These are phyloP conservation scores for Fomitopsis palustris DNA, from an alignment of 1,284 basidiomycete species.

Conservation along the genomic window DNA sequence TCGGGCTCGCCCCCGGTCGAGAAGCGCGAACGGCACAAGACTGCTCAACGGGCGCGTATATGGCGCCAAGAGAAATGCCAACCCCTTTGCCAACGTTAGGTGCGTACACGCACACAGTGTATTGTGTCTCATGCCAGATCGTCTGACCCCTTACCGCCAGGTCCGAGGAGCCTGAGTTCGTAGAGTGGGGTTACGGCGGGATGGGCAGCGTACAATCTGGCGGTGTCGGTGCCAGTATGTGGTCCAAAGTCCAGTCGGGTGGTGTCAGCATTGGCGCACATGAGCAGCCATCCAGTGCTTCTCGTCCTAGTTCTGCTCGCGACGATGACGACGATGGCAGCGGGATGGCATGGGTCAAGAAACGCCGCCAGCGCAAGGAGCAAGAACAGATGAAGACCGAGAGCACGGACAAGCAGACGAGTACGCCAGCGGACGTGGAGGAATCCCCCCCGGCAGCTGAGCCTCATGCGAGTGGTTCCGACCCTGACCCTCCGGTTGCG, in stretches of 20 bases:
- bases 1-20: constrained; percentile 11
- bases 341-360: constrained; percentile 12
- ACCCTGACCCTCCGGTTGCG: background rate
- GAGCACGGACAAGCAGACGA: constrained; percentile 7
- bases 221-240: constrained; percentile 15
- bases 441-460: constrained; percentile 3
- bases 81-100: constrained; percentile 35
- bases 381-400: constrained; percentile 6
- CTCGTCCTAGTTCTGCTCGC: constrained; percentile 1
- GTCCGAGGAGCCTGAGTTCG: constrained; percentile 63
- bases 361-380: constrained; percentile 10
- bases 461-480: constrained; percentile 1
- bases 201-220: constrained; percentile 64
- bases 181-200: constrained; percentile 84
- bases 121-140: background rate
- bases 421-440: constrained; percentile 1
- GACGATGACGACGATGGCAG: constrained; percentile 9
- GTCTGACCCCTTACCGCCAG: constrained; percentile 4
- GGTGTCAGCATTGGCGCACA: constrained; percentile 37
- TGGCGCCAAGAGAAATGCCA: constrained; percentile 42
- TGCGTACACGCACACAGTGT: constrained; percentile 12
- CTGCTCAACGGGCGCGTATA: constrained; percentile 82
- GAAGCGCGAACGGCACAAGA: constrained; percentile 15
- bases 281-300: constrained; percentile 46
- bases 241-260: constrained; percentile 19